Evolutionary conservation across 805 yeast species (phyloP).

Genomic region (Candida verbasci): DNA sequence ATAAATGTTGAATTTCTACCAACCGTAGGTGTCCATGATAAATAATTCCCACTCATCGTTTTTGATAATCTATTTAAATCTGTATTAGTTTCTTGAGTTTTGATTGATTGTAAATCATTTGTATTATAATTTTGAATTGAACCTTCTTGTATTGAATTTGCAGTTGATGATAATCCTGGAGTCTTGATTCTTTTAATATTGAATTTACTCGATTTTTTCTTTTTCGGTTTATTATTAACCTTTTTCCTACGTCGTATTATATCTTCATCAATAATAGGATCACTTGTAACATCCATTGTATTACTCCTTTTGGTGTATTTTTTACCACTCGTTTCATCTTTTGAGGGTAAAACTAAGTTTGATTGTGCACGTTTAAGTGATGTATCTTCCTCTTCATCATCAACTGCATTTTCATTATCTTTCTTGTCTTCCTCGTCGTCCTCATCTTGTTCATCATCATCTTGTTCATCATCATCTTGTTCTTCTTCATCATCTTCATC

Average conservation of each 20-base stretch:
- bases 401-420: constrained; percentile 10
- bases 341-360: constrained; percentile 27
- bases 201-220: not conserved
- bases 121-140: constrained; percentile 8
- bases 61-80: constrained; percentile 7
- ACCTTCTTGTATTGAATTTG: constrained; percentile 3
- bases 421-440: constrained; percentile 13
- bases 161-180: constrained; percentile 6
- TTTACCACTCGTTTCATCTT: constrained; percentile 30
- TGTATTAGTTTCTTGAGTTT: constrained; percentile 9
- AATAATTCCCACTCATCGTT: constrained; percentile 55
- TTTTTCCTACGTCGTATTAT: not conserved
- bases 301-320: constrained; percentile 43
- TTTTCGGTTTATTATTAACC: too few species aligned
- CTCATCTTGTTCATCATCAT: constrained; percentile 10
- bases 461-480: constrained; percentile 15
- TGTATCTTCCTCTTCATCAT: constrained; percentile 16
- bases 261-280: constrained; percentile 1
- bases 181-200: constrained; percentile 5
- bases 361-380: constrained; percentile 25
- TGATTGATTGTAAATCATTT: constrained; percentile 6
- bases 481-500: constrained; percentile 12
- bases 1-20: constrained; percentile 93
- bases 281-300: constrained; percentile 20
- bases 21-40: constrained; percentile 87